These are phyloP conservation scores for Vigna unguiculata DNA, from an alignment of 306 rosid species.

Conservation along the genomic window DNA sequence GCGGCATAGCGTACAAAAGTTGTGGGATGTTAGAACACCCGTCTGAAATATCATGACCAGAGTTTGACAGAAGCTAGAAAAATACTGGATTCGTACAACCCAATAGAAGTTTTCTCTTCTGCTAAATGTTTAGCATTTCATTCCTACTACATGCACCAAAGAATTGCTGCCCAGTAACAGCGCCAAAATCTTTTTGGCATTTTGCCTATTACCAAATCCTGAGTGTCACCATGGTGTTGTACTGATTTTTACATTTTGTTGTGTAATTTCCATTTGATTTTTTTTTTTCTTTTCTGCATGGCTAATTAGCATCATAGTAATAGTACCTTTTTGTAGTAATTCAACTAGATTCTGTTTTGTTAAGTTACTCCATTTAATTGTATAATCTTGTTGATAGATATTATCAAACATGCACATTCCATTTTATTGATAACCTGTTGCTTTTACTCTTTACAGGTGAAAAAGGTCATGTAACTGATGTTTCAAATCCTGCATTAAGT, in stretches of 20 bases:
- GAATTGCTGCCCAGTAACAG: background rate
- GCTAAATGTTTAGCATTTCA: background rate
- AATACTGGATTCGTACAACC: background rate
- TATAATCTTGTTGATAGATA: constrained; percentile 22
- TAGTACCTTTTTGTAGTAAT: background rate
- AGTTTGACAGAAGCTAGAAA: background rate
- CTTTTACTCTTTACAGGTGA: constrained; percentile 55
- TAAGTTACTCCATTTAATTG: constrained; percentile 1
- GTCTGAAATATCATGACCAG: background rate
- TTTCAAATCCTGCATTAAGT: constrained; percentile 42
- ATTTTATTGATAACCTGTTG: constrained; percentile 28
- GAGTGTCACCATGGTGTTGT: background rate
- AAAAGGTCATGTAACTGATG: constrained; percentile 46
- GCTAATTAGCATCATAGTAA: background rate
- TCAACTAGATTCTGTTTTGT: constrained; percentile 16
- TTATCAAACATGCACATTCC: constrained; percentile 10
- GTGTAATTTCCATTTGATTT: background rate
- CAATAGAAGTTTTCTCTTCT: background rate
- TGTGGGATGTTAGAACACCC: background rate
- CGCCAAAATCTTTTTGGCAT: background rate
- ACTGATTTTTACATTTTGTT: constrained; percentile 25
- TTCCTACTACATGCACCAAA: background rate
- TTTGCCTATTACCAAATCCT: constrained; percentile 18
- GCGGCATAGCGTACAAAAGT: background rate
- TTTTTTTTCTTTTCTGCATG: background rate